phyloP scores from a whole-genome alignment of 495 filamentous ascomycete genomes.

The Terfezia claveryi region DNA sequence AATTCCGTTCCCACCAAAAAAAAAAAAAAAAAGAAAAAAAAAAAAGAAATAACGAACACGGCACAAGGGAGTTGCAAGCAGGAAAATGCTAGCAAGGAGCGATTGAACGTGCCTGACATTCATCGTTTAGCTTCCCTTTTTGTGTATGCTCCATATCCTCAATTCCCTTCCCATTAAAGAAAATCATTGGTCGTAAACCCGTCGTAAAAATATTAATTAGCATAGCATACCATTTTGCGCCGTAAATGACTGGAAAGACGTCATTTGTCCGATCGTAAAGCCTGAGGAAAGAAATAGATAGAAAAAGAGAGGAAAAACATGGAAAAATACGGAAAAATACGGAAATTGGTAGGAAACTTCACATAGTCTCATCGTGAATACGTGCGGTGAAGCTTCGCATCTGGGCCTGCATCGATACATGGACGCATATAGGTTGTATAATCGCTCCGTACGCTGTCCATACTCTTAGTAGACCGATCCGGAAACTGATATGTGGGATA shows the following conservation, averaged over 20 bases:
- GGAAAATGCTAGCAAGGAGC: no score
- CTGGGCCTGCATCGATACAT: slow-evolving; percentile 3
- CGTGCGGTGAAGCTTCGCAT: slow-evolving; percentile 9
- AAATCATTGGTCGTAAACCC: not conserved
- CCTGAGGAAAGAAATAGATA: not conserved
- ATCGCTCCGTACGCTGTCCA: slow-evolving; percentile 10
- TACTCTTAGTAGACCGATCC: slow-evolving; percentile 13
- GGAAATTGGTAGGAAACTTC: not conserved
- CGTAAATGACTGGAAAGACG: not conserved
- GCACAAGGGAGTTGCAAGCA: no score
- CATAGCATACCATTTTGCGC: not conserved
- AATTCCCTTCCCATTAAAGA: no score
- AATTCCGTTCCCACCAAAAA: no score
- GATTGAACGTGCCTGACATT: no score
- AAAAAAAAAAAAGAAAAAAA: not conserved
- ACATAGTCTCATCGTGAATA: slow-evolving; percentile 2
- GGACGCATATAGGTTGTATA: not conserved
- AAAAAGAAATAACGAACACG: no score
- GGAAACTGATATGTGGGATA: slow-evolving; percentile 11
- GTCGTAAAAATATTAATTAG: not conserved
- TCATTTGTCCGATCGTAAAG: not conserved
- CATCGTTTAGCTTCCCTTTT: no score
- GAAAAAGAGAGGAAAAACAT: not conserved
- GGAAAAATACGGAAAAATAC: not conserved
- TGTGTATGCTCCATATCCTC: no score